Base-by-base conservation (phyloP, 495 filamentous ascomycete species). In the Parathielavia hyrcaniae region DNA sequence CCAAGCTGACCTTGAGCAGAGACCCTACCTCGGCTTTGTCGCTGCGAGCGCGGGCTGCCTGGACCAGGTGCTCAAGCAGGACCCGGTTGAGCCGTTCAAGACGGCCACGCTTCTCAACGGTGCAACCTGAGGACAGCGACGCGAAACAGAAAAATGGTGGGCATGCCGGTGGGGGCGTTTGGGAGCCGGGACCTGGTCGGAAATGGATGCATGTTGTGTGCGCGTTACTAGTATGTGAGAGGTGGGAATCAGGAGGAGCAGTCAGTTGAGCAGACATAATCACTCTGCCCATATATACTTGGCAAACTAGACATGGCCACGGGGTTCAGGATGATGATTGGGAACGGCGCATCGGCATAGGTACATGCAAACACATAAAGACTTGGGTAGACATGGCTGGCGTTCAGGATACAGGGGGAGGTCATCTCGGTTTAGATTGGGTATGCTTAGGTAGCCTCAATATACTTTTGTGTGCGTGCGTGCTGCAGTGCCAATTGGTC, bases 21-120 rank as follows among this genome's bases (percentile, higher is more conserved):
- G 57, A 36, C 56, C 61, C 13, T 63, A 55, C 41, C 50, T 63
- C 19, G 61, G 61, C 48, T 63, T 63, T 30, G 53, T 63, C 5
- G 61, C 61, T 14, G 50, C 61, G 5, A 63, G 61, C 41, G 61
- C 61, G 17, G 61, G 61, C 38, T 47, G 44, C 43, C 47, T 63
- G 23, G 56, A 55, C 10, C 20, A 46, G 22, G 56, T 63, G 14
- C 17, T 63, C 40, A 45, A 59, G 40, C 56, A 59, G 56, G 16
- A 59, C n/a, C 57, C 57, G 20, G 57, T 59, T 9, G 30, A 54
- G 50, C 49, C 50, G 12, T 59, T 59, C 57, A 59, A 59, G 50
- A 13, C n/a, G 14, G 12, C 1, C 41, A 14, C 20, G 1, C 12
- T 59, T 4, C 1, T 53, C 19, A 59, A 59, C 50, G 57, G 57